Conservation (phyloP, 106 monocot genomes). For the Cymbidium sinense region DNA sequence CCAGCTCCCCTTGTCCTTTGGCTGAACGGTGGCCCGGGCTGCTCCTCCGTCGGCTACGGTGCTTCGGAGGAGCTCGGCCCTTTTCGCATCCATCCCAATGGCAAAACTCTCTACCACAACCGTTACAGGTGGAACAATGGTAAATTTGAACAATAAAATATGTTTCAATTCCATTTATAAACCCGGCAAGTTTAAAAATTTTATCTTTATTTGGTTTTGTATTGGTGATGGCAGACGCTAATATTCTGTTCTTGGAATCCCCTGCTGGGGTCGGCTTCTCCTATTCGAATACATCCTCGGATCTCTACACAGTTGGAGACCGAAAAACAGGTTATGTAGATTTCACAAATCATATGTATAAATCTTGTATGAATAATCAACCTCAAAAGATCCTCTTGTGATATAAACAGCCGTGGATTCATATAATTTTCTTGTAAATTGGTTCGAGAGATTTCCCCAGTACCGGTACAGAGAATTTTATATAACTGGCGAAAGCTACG, state of each 20-base stretch:
- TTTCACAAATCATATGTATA: background rate
- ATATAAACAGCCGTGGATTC: slow-evolving; percentile 20
- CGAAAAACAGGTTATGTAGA: slow-evolving; percentile 46
- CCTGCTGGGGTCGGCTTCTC: slow-evolving; percentile 93
- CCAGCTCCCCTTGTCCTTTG: no score
- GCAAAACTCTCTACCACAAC: slow-evolving; percentile 62
- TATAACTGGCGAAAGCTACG: slow-evolving; percentile 85
- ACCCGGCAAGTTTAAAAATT: no score
- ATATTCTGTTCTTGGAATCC: slow-evolving; percentile 85
- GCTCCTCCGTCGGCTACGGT: slow-evolving; percentile 81
- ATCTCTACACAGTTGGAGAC: slow-evolving; percentile 59
- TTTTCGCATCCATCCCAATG: no score
- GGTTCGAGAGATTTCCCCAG: slow-evolving; percentile 85
- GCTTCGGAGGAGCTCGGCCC: slow-evolving; percentile 93
- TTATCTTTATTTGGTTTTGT: background rate
- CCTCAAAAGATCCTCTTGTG: background rate
- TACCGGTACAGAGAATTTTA: slow-evolving; percentile 80
- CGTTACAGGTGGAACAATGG: slow-evolving; percentile 74
- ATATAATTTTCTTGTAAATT: slow-evolving; percentile 43
- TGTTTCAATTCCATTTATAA: no score
- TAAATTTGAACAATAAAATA: slow-evolving; percentile 8
- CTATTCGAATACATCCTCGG: slow-evolving; percentile 56
- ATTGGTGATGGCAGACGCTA: slow-evolving; percentile 39
- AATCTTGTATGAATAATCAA: background rate
- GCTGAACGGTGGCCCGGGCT: no score